Percentiles rank a stretch among this genome's conserved stretches.
These are phyloP conservation scores for Emmonsia crescens DNA, from an alignment of 2,329 filamentous ascomycete genomes.

Conservation along the genomic window DNA sequence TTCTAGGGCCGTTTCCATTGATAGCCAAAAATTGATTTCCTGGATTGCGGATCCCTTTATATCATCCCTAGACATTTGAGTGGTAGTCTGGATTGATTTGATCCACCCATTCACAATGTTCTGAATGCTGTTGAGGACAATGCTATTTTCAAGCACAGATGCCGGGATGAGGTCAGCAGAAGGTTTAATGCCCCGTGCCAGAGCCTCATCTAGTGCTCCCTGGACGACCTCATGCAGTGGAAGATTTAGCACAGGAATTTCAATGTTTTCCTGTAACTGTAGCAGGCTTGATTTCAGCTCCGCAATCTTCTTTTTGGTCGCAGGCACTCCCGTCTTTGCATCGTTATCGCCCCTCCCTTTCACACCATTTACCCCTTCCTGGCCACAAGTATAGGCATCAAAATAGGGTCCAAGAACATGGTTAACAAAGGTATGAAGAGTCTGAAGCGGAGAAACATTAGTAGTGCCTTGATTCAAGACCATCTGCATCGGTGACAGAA, in stretches of 20 bases:
- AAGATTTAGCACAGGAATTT: constrained; percentile 85
- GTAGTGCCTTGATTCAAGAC: constrained; percentile 56
- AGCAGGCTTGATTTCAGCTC: constrained; percentile 84
- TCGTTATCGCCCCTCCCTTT: constrained; percentile 75
- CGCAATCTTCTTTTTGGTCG: constrained; percentile 94
- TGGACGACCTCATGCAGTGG: constrained; percentile 84
- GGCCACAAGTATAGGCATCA: constrained; percentile 83
- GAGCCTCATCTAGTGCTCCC: constrained; percentile 68
- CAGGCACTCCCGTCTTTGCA: constrained; percentile 85
- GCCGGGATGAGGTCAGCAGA: constrained; percentile 68
- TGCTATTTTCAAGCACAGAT: constrained; percentile 71
- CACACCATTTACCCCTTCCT: constrained; percentile 53
- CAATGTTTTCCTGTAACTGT: constrained; percentile 93
- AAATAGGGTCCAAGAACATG: constrained; percentile 91
- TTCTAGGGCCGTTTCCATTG: constrained; percentile 88
- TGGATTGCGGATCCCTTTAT: constrained; percentile 72
- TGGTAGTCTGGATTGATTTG: constrained; percentile 93
- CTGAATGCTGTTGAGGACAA: constrained; percentile 87
- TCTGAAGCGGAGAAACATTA: constrained; percentile 75
- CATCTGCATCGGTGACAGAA: constrained; percentile 56
- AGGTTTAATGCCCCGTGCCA: constrained; percentile 54
- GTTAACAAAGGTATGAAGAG: constrained; percentile 83
- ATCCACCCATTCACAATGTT: constrained; percentile 96
- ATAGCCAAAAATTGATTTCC: constrained; percentile 98
- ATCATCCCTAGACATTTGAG: constrained; percentile 82